Evolutionary conservation across 2,329 filamentous ascomycete species (phyloP).

Genomic region (Colletotrichum sp.): DNA sequence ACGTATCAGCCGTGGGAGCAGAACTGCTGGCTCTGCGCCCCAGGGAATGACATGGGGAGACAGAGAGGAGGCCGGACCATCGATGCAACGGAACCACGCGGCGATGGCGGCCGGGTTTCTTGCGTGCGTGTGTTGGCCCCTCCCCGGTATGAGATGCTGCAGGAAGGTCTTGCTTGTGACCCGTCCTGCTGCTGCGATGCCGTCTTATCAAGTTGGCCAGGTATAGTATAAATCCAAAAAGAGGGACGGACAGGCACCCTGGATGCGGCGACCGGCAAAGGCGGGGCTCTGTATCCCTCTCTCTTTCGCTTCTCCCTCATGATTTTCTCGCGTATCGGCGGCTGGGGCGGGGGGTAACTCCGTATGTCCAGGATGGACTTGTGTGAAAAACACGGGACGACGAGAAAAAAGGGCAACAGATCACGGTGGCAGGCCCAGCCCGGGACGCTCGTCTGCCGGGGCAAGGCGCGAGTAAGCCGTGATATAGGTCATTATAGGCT

Average conservation of each 20-base stretch:
- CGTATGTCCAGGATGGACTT: not conserved
- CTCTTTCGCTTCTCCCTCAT: conserved; percentile 13
- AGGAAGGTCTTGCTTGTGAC: not conserved
- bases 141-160: not conserved
- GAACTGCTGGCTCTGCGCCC: not conserved
- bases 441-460: not conserved
- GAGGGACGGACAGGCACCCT: not conserved
- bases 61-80: not conserved
- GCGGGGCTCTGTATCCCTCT: not conserved
- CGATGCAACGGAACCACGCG: not conserved
- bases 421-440: not conserved
- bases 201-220: not conserved
- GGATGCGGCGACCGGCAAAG: not conserved
- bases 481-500: not conserved
- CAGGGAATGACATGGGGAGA: not conserved
- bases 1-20: not conserved
- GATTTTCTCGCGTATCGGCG: conserved; percentile 6
- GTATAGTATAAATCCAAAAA: not conserved
- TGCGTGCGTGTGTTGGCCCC: not conserved
- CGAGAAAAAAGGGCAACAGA: not conserved
- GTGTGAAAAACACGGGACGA: not conserved
- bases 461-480: not conserved
- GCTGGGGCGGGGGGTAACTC: not conserved
- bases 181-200: not conserved
- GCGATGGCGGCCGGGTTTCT: not conserved